These are phyloP conservation scores for Cydonia oblonga DNA, from an alignment of 331 rosid species.

Conservation along the genomic window DNA sequence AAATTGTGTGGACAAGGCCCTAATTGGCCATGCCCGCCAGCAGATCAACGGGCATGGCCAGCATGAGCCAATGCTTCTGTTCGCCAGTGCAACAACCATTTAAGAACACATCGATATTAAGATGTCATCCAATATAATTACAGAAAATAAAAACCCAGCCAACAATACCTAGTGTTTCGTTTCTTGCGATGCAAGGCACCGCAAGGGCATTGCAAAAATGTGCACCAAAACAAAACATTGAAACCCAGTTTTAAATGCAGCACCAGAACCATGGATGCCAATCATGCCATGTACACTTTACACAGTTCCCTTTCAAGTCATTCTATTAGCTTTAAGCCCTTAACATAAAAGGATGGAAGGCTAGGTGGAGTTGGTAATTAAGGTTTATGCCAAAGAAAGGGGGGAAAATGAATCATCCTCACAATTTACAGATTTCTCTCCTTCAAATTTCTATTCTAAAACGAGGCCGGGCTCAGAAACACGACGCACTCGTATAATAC, in stretches of 20 bases:
- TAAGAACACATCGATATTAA: not conserved
- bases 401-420: constrained; percentile 24
- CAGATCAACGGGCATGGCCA: not conserved
- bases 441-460: constrained; percentile 34
- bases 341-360: not conserved
- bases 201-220: not conserved
- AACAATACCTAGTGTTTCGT: not conserved
- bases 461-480: constrained; percentile 19
- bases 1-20: not conserved
- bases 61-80: not conserved
- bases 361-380: constrained; percentile 4
- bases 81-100: too few relatives aligned
- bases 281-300: not conserved
- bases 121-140: not conserved
- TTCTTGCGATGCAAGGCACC: not conserved
- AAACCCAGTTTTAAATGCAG: not conserved
- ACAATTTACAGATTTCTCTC: constrained; percentile 43
- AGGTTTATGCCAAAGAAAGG: constrained; percentile 11
- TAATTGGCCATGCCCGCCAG: not conserved
- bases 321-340: too few relatives aligned
- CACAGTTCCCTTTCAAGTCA: not conserved
- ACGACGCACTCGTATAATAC: constrained; percentile 11
- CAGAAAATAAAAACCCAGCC: not conserved
- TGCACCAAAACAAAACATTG: not conserved
- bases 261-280: not conserved